Percentiles rank a stretch among this genome's conserved stretches.
phyloP scores from a whole-genome alignment of 805 yeast species.

The Lipomyces sp. region DNA sequence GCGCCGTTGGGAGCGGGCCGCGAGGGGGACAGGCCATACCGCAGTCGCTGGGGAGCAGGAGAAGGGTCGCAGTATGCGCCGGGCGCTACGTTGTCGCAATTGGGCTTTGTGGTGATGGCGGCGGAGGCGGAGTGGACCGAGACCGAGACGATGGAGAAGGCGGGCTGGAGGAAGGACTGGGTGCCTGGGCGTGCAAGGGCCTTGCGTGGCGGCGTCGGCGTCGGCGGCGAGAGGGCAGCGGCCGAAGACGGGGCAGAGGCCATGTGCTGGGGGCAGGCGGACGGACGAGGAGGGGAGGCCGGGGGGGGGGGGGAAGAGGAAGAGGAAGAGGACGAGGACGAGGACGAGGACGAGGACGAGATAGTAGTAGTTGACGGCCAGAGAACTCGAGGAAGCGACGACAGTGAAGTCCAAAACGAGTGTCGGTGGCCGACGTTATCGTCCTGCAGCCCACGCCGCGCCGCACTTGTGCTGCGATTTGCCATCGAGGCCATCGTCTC shows the following conservation, averaged over 20 bases:
- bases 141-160: slow-evolving; percentile 17
- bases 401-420: too few species aligned
- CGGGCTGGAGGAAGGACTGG: neutral
- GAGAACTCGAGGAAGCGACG: too few species aligned
- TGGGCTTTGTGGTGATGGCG: slow-evolving; percentile 14
- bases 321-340: too few species aligned
- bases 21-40: slow-evolving; percentile 3
- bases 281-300: neutral
- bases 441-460: too few species aligned
- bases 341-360: too few species aligned
- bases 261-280: neutral
- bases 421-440: too few species aligned
- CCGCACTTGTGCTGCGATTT: too few species aligned
- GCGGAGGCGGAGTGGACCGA: slow-evolving; percentile 19
- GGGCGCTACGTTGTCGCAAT: slow-evolving; percentile 13
- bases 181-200: slow-evolving; percentile 13
- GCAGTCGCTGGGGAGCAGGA: slow-evolving; percentile 18
- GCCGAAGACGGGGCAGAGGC: slow-evolving; percentile 16
- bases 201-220: slow-evolving; percentile 19
- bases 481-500: too few species aligned
- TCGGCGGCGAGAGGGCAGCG: too few species aligned
- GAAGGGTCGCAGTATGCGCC: slow-evolving; percentile 18
- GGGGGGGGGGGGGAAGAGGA: too few species aligned
- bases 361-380: too few species aligned
- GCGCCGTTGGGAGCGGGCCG: neutral